Base-by-base conservation (phyloP, 2,329 filamentous ascomycete species). In the Fusarium sp. region DNA sequence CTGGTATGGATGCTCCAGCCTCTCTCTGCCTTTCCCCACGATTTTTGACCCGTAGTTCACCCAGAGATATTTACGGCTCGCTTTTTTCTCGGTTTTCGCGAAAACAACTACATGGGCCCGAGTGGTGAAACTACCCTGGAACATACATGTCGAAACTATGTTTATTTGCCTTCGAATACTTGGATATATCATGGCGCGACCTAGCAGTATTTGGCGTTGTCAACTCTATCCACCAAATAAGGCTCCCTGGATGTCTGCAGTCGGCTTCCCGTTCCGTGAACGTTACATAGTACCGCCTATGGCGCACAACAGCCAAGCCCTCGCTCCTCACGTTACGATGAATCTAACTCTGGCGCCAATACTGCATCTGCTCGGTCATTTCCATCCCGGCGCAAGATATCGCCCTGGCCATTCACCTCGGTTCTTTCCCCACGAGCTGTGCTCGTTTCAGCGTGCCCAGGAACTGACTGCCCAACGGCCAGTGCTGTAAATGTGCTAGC, bases 201-300 rank as follows among this genome's bases (percentile, higher is more conserved):
- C 54, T 59, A 37, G 37, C 35, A 27, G 59, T 27, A 20, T 34
- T 34, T n/a, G 59, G 13, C 48, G 37, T 67, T 56, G 50, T 37
- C 30, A 37, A 64, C 60, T 30, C 25, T 35, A 27, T 30, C 62
- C 54, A 18, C 68, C 66, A 70, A 66, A 45, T 54, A 66, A 68
- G 70, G 58, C 65, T 54, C 58, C 60, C 66, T 72, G 62, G 32
- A 52, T 71, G 57, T 66, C 50, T 65, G 45, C 37, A 74, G 62
- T 35, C 59, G 58, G 62, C 60, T 70, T 50, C 67, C 72, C 72
- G 67, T 69, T 73, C 52, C 65, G 65, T 61, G 67, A 74, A 71
- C 68, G 72, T 74, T 73, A 64, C 60, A 73, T 59, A 32, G 56
- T 69, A 61, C 65, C 66, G 62, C 59, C 59, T 20, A 41, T 68